A percentile compares a stretch with the other conserved stretches of the same genome.
These are phyloP conservation scores for Sugiyamaella grinbergsii DNA, from an alignment of 1,139 yeast species.

Conservation along the genomic window DNA sequence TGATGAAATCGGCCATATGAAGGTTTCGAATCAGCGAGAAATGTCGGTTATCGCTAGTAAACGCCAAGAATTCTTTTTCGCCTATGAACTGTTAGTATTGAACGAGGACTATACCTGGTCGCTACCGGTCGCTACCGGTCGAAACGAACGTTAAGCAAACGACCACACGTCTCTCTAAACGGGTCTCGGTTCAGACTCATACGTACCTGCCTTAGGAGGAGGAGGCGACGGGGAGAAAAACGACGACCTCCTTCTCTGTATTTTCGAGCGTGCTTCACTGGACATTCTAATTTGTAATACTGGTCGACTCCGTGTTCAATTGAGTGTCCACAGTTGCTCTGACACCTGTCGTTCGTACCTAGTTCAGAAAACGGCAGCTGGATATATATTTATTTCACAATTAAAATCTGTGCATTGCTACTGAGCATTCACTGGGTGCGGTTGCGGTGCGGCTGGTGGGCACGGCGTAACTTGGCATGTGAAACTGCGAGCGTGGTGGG, in stretches of 20 bases:
- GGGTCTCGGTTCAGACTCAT: too few species aligned
- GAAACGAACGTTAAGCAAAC: too few species aligned
- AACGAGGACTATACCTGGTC: too few species aligned
- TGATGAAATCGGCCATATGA: constrained; percentile 94
- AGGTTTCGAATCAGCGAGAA: constrained; percentile 49
- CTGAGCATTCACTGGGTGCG: not conserved
- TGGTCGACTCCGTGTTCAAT: not conserved
- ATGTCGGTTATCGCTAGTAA: constrained; percentile 75
- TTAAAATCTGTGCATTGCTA: constrained; percentile 3
- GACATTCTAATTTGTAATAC: constrained; percentile 13
- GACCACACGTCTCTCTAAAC: too few species aligned
- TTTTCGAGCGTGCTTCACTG: constrained; percentile 3
- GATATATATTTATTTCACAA: not conserved
- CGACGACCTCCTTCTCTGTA: constrained; percentile 38
- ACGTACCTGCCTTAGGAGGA: constrained; percentile 37
- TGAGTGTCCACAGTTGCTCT: constrained; percentile 2
- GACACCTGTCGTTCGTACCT: not conserved
- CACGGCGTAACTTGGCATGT: constrained; percentile 10
- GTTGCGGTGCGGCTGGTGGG: not conserved
- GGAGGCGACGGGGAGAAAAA: constrained; percentile 44
- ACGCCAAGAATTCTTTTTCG: constrained; percentile 72
- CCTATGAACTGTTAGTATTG: too few species aligned
- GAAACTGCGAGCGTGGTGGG: constrained; percentile 1
- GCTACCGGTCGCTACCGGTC: too few species aligned
- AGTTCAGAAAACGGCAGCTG: too few species aligned